A percentile compares a stretch with the other conserved stretches of the same genome.
These are phyloP conservation scores for Emericellopsis terricola DNA, from an alignment of 495 filamentous ascomycete genomes.

Conservation along the genomic window DNA sequence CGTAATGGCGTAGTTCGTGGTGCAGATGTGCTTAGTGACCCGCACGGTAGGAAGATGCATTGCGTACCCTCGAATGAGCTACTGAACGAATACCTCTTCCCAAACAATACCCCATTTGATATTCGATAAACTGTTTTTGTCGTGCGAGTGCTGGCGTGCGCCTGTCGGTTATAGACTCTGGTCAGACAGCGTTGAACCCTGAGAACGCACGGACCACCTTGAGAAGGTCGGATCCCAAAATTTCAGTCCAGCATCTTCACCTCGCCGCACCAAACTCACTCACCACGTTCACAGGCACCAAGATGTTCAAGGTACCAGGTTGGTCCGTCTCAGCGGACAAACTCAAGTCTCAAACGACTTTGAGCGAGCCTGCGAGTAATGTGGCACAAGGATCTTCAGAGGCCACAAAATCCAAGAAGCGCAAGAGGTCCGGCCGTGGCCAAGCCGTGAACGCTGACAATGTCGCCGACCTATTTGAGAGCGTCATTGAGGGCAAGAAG, in stretches of 20 bases:
- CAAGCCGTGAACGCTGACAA: slow-evolving; percentile 46
- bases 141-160: no score
- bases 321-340: slow-evolving; percentile 60
- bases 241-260: neutral
- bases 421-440: slow-evolving; percentile 35
- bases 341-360: slow-evolving; percentile 49
- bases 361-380: slow-evolving; percentile 7
- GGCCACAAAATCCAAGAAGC: slow-evolving; percentile 28
- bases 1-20: no score
- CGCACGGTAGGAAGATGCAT: no score
- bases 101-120: no score
- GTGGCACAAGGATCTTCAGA: slow-evolving; percentile 4
- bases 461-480: slow-evolving; percentile 58
- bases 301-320: slow-evolving; percentile 87
- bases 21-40: no score
- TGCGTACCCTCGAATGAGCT: no score
- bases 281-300: neutral
- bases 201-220: neutral
- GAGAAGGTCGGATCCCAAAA: neutral
- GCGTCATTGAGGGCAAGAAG: slow-evolving; percentile 53
- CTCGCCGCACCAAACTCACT: neutral
- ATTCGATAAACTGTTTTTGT: no score
- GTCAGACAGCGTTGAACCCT: neutral
- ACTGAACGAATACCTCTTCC: no score
- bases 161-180: no score